Base-by-base conservation (phyloP, 257 asterid genomes). In the Haberlea rhodopensis region DNA sequence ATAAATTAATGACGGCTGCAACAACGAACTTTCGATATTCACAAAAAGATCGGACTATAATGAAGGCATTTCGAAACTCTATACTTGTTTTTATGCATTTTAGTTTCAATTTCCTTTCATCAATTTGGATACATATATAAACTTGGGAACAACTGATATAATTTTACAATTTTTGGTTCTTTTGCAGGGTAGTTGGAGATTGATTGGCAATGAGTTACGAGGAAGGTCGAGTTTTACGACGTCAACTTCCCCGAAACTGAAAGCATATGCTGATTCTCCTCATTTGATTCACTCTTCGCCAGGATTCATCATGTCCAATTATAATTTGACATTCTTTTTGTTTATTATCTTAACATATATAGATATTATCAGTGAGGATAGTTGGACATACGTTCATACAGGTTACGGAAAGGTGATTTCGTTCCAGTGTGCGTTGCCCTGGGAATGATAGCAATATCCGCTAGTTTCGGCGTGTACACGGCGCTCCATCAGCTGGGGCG, bases 391-490 rank as follows among this genome's bases (percentile, higher is more conserved):
- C 19, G 34, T n/a, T n/a, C n/a, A n/a, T n/a, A 15, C 71, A 87
- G 95, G 80, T 19, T 61, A 8, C 57, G 40, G 3, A 81, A 57
- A 62, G 90, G 91, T 4, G 82, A 82, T 21, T 56, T 70, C 0
- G 79, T 71, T 37, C 85, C 96, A 25, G 78, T 83, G 3, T 74
- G 57, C n/a, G 61, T 84, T 46, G 91, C 87, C 1, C 0, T 78
- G 0, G 96, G 95, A 61, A 73, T 82, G 92, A 76, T 89, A 53
- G 55, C 32, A 0, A 0, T 73, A 16, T 72, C 90, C 0, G 31
- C 57, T 5, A 68, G 81, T 8, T 68, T 89, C 1, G 96, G 90
- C 2, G 0, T 72, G 2, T 79, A 78, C 60, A 86, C 91, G 0
- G 82, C 76, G 1, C 18, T 34, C 69, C 90, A 84, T 25, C 85